A percentile compares a stretch with the other conserved stretches of the same genome.
Evolutionary conservation across 257 asterid genomes (phyloP).

Genomic region (Buddleja alternifolia): DNA sequence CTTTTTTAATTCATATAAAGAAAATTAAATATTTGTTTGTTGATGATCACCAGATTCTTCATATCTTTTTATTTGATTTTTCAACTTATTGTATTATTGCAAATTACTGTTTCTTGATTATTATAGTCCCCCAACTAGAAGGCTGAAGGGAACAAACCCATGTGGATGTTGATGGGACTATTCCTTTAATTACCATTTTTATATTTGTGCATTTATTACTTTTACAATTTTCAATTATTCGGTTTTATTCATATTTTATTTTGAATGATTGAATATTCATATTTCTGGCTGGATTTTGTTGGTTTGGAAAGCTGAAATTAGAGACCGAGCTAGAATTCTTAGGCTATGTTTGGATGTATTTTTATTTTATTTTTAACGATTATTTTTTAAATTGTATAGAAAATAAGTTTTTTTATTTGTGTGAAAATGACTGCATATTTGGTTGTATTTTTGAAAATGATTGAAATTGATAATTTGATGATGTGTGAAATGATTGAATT

Average conservation of each 20-base stretch:
- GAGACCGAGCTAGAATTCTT: too few species aligned
- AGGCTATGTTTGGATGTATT: too few species aligned
- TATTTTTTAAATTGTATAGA: too few species aligned
- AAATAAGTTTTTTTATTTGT: too few species aligned
- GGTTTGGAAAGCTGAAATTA: too few species aligned
- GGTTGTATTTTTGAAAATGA: too few species aligned
- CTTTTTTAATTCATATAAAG: not conserved
- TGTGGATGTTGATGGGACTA: slow-evolving; percentile 71
- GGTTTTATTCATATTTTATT: not conserved
- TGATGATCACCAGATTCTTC: slow-evolving; percentile 44
- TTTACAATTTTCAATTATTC: not conserved
- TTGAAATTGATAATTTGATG: too few species aligned
- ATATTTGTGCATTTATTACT: slow-evolving; percentile 27
- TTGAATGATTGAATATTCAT: slow-evolving; percentile 17
- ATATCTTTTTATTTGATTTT: slow-evolving; percentile 42
- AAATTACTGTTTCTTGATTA: slow-evolving; percentile 34
- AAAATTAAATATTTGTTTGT: not conserved
- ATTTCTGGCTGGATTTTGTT: slow-evolving; percentile 36
- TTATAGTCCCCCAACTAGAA: slow-evolving; percentile 48
- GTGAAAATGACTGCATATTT: too few species aligned
- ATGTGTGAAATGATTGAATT: too few species aligned
- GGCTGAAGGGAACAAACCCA: slow-evolving; percentile 69
- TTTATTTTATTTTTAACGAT: too few species aligned
- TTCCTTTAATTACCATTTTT: slow-evolving; percentile 43
- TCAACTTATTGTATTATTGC: slow-evolving; percentile 27